Evolutionary conservation across 495 filamentous ascomycete species (phyloP), one percentile per base, ranked within the genome.

Genomic region (Hyaloscypha bicolor): DNA sequence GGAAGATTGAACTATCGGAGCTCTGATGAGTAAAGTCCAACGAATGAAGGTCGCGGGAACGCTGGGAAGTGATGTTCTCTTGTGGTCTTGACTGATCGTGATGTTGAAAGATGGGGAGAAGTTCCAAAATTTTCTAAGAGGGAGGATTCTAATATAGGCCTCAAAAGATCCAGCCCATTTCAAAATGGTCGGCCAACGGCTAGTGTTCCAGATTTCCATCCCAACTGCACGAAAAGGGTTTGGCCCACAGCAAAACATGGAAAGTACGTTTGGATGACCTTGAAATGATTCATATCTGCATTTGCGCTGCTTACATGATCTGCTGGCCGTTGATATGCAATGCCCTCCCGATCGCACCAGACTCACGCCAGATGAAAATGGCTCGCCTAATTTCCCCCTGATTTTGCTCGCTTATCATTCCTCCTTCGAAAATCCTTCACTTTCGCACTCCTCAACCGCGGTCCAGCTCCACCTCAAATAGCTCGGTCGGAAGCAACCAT

Each of bases 401-500:
- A 48, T 11, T 48, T 48, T 19, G 9, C 16, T 48, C 42, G 42
- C 42, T 48, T 48, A 48, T 48, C 4, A 19, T 19, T 48, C 42
- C 42, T 48, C 42, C 9, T 33, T 19, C 16, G 6, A 12, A 48
- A 4, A 48, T 25, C 16, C 53, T 1, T 9, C 30, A 30, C 8
- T 21, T 1, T 2, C 51, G 51, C 6, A 9, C 8, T 55, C 53
- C 25, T n/a, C 30, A 16, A 21, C 12, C 56, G 25, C 6, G n/a
- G 56, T 59, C 56, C 56, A 59, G 30, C 56, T 59, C 56, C 56
- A 59, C 6, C 56, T 33, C 56, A 59, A 35, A 21, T 19, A 19
- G 9, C 56, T 59, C 5, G 22, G 30, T 22, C 9, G 30, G 22
- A 33, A 59, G 16, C 56, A 59, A 11, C 56, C 30, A 59, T 59